Conservation (phyloP, 1,139 yeast genomes). For the Zygosaccharomyces pseudobailii region DNA sequence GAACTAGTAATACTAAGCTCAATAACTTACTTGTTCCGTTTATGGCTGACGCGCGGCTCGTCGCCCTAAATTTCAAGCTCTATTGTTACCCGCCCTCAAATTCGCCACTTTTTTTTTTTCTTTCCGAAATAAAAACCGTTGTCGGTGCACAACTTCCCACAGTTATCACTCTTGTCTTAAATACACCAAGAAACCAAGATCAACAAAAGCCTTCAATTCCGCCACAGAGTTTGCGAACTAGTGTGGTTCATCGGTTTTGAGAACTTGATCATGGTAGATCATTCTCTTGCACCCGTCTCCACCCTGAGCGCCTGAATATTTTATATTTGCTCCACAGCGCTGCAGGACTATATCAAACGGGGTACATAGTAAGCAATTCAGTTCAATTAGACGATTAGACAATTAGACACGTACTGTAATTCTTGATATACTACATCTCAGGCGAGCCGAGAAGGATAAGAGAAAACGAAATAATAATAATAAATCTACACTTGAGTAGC, state of each 20-base stretch:
- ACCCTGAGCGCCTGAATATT: slow-evolving; percentile 3
- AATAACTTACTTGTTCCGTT: neutral
- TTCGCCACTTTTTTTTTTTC: neutral
- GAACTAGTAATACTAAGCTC: neutral
- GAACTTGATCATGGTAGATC: slow-evolving; percentile 29
- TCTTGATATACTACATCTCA: slow-evolving; percentile 13
- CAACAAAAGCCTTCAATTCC: slow-evolving; percentile 4
- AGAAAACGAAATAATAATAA: neutral
- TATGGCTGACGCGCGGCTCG: neutral
- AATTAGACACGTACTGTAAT: neutral
- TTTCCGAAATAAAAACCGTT: neutral
- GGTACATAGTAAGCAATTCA: slow-evolving; percentile 7
- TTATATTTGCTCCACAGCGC: neutral
- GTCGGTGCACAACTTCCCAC: neutral
- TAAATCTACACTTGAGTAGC: slow-evolving; percentile 17
- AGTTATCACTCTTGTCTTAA: neutral
- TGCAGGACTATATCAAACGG: slow-evolving; percentile 14
- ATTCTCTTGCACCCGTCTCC: slow-evolving; percentile 26
- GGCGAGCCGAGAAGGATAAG: neutral
- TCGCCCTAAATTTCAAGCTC: neutral
- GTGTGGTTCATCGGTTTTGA: slow-evolving; percentile 10
- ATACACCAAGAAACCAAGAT: slow-evolving; percentile 1
- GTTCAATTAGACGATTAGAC: neutral
- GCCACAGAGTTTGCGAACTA: slow-evolving; percentile 1
- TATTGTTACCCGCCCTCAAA: neutral